Base-by-base conservation (phyloP, 2,329 filamentous ascomycete genomes). In the Neoarthrinium moseri region DNA sequence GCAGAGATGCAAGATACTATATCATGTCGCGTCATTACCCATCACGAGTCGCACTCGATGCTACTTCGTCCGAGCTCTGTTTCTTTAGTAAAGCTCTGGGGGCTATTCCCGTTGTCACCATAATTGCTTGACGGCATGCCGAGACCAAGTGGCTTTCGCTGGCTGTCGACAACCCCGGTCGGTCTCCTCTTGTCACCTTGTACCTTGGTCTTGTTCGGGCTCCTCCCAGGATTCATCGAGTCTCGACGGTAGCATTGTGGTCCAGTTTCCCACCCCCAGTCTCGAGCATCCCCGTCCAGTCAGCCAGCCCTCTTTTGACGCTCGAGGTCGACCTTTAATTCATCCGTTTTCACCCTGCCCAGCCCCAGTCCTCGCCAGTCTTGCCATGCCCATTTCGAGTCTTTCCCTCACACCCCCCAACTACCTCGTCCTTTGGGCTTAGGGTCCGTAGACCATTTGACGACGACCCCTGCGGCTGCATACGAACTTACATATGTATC, bases 401-500 rank as follows among this genome's bases (percentile, higher is more conserved):
- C 56, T 57, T 57, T 53, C 51, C 51, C 53, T 49, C 55, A 54
- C 54, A 47, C 51, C 47, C 52, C 51, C 54, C 56, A 56, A 56
- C 57, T 56, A 57, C 44, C 53, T 54, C 48, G 35, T 43, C 36
- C 23, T 49, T 52, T 43, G 50, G 48, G 49, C 54, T 58, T 53
- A 53, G 55, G 54, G 49, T 53, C 55, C 21, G 27, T n/a, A 20
- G 12, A n/a, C 43, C 23, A 45, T 27, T 38, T 58, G 55, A 55
- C 51, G 51, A 56, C 51, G 50, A 51, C 45, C 67, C 66, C 58
- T 67, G 64, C 56, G 60, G 51, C 54, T 65, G 67, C 60, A 67
- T 66, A 61, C 59, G 64, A 56, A 61, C 58, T 59, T 65, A 62
- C 62, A 66, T 66, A 67, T 66, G 64, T 66, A 68, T 55, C 57